These are phyloP conservation scores for Brassica balearica DNA, from an alignment of 441 rosid species.

Conservation along the genomic window DNA sequence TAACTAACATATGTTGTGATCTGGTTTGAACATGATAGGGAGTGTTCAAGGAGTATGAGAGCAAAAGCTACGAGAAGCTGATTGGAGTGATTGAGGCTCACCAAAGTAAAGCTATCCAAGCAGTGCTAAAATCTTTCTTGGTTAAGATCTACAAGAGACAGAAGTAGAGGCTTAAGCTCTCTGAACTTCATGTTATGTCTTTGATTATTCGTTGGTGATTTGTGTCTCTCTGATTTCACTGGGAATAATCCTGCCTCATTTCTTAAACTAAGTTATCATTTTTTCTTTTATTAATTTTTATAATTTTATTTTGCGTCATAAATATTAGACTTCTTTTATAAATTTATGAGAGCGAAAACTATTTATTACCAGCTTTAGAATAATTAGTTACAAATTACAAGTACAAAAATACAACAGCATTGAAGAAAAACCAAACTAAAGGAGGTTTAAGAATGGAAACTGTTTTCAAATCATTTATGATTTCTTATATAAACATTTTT, in stretches of 20 bases:
- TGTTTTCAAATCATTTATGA: not conserved
- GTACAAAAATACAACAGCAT: not conserved
- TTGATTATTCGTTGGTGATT: conserved; percentile 28
- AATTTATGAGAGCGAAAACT: not conserved
- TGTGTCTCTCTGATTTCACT: conserved; percentile 27
- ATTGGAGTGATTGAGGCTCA: conserved; percentile 67
- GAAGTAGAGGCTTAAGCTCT: conserved; percentile 45
- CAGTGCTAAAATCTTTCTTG: conserved; percentile 83
- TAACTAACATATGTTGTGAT: not conserved
- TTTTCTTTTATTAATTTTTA: not conserved
- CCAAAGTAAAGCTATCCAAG: conserved; percentile 73
- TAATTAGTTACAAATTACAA: not conserved
- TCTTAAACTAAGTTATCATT: not conserved
- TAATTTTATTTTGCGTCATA: not conserved
- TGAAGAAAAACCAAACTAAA: not conserved
- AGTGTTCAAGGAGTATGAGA: conserved; percentile 72
- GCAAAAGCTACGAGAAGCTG: conserved; percentile 74
- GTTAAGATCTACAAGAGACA: conserved; percentile 91
- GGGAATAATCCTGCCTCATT: not conserved
- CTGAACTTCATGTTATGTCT: conserved; percentile 2
- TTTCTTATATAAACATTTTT: not conserved
- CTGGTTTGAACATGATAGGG: conserved; percentile 49
- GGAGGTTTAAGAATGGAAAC: not conserved
- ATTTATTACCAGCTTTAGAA: not conserved
- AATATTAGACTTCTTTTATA: not conserved